Evolutionary conservation across 139 green algal genomes (phyloP), one percentile per base, ranked within the genome.

Genomic region (Astrephomene gubernaculifera): DNA sequence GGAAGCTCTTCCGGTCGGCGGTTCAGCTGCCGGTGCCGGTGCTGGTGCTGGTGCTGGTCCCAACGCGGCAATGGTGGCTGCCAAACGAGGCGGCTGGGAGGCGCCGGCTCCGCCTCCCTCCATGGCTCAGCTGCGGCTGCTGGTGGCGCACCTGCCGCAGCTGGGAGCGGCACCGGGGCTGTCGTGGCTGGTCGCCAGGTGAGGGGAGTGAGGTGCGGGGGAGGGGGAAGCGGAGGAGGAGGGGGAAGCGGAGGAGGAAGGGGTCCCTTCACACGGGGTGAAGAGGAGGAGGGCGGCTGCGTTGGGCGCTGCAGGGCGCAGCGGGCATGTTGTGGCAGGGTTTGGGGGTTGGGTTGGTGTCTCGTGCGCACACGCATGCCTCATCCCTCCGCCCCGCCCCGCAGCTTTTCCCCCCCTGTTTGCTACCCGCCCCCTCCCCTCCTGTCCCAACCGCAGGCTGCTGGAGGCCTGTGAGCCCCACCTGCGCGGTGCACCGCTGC

Each of bases 111-210:
- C 38, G 29, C 75, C 36, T 9, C 54, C 57, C 57, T 71, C 57
- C 27, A 53, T 70, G 73, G 22, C 52, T 5, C 52, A 54, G 73
- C 75, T 73, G 43, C 76, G 73, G 76, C 41, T 83, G 39, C 61
- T 72, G 60, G 60, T 44, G n/a, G 76, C 60, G 2, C 76, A 73
- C 27, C 60, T 73, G 61, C 76, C 76, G 25, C 36, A 73, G 61
- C 60, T 83, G 31, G n/a, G 41, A 14, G 72, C 76, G 14, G 4
- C n/a, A 12, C 76, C 76, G 19, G 76, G 76, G n/a, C 61, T 83
- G 76, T 83, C 76, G 1, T 49, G 60, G n/a, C 39, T 83, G 39
- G 43, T 83, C 60, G n/a, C n/a, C n/a, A 72, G 61, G 76, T 83
- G 10, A 4, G 76, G 8, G 65, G 33, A 29, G n/a, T n/a, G n/a